Base-by-base conservation (phyloP, 345 rosid genomes). In the Clarkia xantiana region DNA sequence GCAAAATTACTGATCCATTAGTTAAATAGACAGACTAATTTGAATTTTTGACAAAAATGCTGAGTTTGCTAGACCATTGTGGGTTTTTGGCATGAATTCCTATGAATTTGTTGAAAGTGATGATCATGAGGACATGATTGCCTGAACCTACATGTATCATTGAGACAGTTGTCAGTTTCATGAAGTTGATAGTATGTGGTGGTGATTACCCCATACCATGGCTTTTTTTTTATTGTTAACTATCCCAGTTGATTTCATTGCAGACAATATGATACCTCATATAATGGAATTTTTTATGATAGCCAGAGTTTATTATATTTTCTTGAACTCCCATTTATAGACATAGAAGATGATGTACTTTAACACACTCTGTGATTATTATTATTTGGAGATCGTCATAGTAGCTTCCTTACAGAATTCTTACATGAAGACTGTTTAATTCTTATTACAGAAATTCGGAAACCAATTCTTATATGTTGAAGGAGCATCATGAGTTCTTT, bases 231-330 rank as follows among this genome's bases (percentile, higher is more conserved):
- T 29, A 2, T 29, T 29, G 4, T 29, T 29, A 29, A 29, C 36
- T 34, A 36, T 40, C n/a, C n/a, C 16, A 55, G 36, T 45, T 14
- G 53, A 44, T 51, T 51, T 67, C 54, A 42, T 58, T 76, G 62
- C 86, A 90, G 98, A 83, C 81, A 79, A 62, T 74, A 80, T 58
- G 96, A 96, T 54, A 90, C 66, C 71, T 83, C 98, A 39, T 75
- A 73, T 71, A 81, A 83, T 62, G 91, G 86, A 51, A 59, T 86
- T 51, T 53, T 91, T 67, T 81, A 91, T 49, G 82, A 68, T 55
- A 67, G 57, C 18, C 70, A 72, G 70, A 62, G 78, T 53, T 79
- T 86, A 29, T 53, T 86, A 47, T 76, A 93, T 59, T 64, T 68
- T 61, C 88, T 90, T 9, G 81, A 83, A 62, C 77, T 81, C 69